Evolutionary conservation across 139 green algal species (phyloP), one percentile per base, ranked within the genome.

Genomic region (Astrephomene gubernaculifera): DNA sequence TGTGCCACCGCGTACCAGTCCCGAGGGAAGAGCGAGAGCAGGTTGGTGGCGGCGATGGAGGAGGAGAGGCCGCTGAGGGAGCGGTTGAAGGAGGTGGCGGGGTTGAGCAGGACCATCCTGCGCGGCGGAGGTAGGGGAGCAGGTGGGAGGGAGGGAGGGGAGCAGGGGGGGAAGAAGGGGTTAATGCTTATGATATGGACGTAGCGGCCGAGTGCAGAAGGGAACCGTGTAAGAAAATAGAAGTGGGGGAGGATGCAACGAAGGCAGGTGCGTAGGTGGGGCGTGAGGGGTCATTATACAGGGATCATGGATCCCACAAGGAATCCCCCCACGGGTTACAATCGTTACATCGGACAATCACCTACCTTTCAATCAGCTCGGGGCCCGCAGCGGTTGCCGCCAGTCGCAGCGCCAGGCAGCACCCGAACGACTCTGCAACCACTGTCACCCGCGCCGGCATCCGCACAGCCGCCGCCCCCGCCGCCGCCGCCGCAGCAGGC

Each of bases 401-500:
- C 25, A 95, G 38, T 7, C 93, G 88, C 60, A 96, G 87, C 12
- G 87, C 94, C 53, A 96, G 86, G 69, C 88, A 94, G 17, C 91
- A 90, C 1, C 94, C 94, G 85, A 96, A 97, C 0, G 90, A 95
- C 81, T 97, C 94, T 14, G 87, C 94, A 1, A 96, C 72, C 33
- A 97, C 38, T 1, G 91, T 95, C 19, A 88, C 36, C 5, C 44
- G 49, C 44, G 43, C 52, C 44, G 43, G 12, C 33, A 9, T 24
- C 14, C 39, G 43, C 49, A 36, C 43, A 3, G 29, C n/a, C 9
- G 0, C 35, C 27, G 24, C 24, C 35, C 38, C 2, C 21, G 35
- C 22, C 2, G 53, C 53, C 2, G 33, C 73, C 25, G 53, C 49
- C 2, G 49, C 49, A 25, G 73, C 24, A 53, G 44, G 76, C 31